A percentile compares a stretch with the other conserved stretches of the same genome.
These are phyloP conservation scores for Gnomoniopsis sp. DNA, from an alignment of 2,329 filamentous ascomycete species.

Conservation along the genomic window DNA sequence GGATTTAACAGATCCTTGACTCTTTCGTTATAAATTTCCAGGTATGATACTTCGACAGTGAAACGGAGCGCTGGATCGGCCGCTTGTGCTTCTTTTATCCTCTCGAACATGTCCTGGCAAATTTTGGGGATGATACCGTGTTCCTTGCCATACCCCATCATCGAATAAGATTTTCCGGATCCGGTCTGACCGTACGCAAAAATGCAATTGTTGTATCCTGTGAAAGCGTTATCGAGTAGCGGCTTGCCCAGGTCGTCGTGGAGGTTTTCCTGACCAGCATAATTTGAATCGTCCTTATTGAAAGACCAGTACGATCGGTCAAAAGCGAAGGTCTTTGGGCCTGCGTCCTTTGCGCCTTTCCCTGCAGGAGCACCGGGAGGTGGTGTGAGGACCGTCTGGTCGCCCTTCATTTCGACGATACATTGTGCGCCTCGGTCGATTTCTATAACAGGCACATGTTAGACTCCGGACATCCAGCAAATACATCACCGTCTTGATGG, in stretches of 20 bases:
- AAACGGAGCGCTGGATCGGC: constrained; percentile 73
- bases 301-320: constrained; percentile 99
- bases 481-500: background rate
- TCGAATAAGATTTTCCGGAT: constrained; percentile 97
- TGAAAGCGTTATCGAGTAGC: constrained; percentile 94
- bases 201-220: constrained; percentile 99
- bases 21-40: constrained; percentile 98
- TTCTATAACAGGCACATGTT: constrained; percentile 50
- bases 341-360: constrained; percentile 68
- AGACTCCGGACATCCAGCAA: background rate
- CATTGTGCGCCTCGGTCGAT: constrained; percentile 89
- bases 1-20: constrained; percentile 95
- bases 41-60: constrained; percentile 95
- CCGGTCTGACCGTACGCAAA: constrained; percentile 98
- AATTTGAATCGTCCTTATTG: constrained; percentile 73
- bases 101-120: constrained; percentile 94
- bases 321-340: constrained; percentile 86
- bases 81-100: constrained; percentile 67
- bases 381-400: constrained; percentile 80
- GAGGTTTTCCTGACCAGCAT: constrained; percentile 85
- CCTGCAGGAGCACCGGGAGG: constrained; percentile 60
- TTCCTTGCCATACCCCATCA: constrained; percentile 99
- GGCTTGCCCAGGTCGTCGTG: constrained; percentile 86
- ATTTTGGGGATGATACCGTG: constrained; percentile 94
- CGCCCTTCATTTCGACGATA: constrained; percentile 93